Percentiles rank a stretch among this genome's conserved stretches.
These are phyloP conservation scores for Hypoxylon fuscum DNA, from an alignment of 495 filamentous ascomycete genomes.

Conservation along the genomic window DNA sequence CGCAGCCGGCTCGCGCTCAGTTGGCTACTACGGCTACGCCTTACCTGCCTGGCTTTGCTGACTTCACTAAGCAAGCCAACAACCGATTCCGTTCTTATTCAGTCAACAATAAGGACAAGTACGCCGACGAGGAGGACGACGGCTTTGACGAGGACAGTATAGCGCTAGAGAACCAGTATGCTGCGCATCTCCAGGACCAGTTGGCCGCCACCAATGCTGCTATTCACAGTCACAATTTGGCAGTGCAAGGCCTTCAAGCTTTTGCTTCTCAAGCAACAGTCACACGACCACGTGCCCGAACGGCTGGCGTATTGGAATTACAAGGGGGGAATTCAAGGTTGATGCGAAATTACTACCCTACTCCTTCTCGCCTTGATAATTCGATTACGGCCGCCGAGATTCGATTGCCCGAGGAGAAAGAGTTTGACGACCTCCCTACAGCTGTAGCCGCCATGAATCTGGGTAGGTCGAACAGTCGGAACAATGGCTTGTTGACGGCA, in stretches of 20 bases:
- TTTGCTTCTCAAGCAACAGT: constrained; percentile 84
- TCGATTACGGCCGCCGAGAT: constrained; percentile 85
- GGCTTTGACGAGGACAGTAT: constrained; percentile 79
- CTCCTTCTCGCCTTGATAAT: constrained; percentile 83
- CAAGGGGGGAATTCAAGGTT: constrained; percentile 70
- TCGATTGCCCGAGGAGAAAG: constrained; percentile 72
- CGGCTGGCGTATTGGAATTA: constrained; percentile 88
- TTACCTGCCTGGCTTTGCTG: constrained; percentile 79
- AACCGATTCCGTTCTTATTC: constrained; percentile 96
- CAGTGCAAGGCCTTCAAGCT: constrained; percentile 74
- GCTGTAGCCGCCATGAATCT: constrained; percentile 84
- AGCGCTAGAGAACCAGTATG: constrained; percentile 75
- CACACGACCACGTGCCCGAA: constrained; percentile 81
- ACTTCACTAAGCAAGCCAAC: constrained; percentile 79
- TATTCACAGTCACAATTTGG: constrained; percentile 91
- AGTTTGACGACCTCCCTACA: constrained; percentile 73
- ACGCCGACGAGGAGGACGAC: constrained; percentile 92
- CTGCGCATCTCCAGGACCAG: constrained; percentile 65
- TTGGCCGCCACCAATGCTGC: constrained; percentile 85
- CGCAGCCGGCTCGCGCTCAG: constrained; percentile 78
- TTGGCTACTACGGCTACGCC: constrained; percentile 67
- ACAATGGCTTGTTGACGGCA: constrained; percentile 62
- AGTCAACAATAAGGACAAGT: constrained; percentile 98
- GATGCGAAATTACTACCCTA: constrained; percentile 79
- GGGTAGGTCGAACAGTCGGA: constrained; percentile 66